phyloP scores from a whole-genome alignment of 1,139 yeast genomes.

The Wickerhamomyces sp. region DNA sequence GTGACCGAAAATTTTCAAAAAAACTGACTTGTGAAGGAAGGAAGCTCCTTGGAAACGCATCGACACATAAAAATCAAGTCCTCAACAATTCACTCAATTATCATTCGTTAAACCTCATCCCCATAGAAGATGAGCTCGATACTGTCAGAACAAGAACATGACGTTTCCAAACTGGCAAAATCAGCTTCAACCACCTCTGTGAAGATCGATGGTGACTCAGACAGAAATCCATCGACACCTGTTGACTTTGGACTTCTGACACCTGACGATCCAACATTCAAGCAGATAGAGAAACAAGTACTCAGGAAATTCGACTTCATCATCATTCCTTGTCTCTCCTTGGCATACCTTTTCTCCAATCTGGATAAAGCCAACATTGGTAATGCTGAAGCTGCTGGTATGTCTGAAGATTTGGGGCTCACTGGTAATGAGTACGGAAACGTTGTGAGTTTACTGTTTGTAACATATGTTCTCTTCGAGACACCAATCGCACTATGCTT shows the following conservation, averaged over 20 bases:
- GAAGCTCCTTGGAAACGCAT: no score
- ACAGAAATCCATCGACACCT: no score
- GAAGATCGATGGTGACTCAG: no score
- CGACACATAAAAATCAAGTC: no score
- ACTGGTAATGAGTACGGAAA: constrained; percentile 46
- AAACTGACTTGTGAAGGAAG: no score
- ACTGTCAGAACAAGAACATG: no score
- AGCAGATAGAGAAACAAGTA: constrained; percentile 35
- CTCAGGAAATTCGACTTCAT: constrained; percentile 44
- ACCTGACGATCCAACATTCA: constrained; percentile 7
- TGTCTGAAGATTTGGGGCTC: constrained; percentile 44
- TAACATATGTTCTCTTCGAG: constrained; percentile 52
- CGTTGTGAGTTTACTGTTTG: constrained; percentile 48
- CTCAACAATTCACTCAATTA: no score
- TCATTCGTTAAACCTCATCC: no score
- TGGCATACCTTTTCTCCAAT: constrained; percentile 50
- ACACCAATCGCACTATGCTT: constrained; percentile 42
- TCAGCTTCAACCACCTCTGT: no score
- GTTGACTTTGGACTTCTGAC: background rate
- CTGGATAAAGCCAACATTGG: constrained; percentile 58
- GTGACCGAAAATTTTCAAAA: no score
- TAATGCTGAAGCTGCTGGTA: constrained; percentile 53
- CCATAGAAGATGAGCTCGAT: no score
- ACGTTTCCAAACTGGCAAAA: no score
- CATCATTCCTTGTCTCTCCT: constrained; percentile 47